Conservation (phyloP, 441 rosid species). For the Eutrema salsugineum region DNA sequence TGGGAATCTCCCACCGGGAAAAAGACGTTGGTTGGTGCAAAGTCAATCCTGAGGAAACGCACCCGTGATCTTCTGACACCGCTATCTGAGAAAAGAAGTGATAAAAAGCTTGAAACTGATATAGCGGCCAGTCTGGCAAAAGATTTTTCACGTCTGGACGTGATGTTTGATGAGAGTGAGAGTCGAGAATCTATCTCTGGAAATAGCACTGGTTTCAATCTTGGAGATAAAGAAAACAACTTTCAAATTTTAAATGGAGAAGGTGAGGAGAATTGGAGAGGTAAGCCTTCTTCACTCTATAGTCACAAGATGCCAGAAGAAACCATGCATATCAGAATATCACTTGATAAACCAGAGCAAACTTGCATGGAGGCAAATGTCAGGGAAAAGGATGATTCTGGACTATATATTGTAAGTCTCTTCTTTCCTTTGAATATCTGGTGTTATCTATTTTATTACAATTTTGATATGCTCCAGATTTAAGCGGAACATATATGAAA, state of each 20-base stretch:
- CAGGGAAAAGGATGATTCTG: constrained; percentile 16
- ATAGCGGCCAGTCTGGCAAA: constrained; percentile 61
- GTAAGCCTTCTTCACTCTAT: constrained; percentile 15
- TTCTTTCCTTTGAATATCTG: not conserved
- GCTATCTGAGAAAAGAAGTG: constrained; percentile 78
- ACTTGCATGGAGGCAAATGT: constrained; percentile 13
- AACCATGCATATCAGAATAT: constrained; percentile 3
- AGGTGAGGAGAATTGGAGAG: constrained; percentile 22
- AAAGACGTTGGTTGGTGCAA: constrained; percentile 73
- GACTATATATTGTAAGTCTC: constrained; percentile 19
- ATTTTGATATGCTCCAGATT: not conserved
- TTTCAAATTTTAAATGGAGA: constrained; percentile 36
- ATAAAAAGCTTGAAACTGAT: constrained; percentile 81
- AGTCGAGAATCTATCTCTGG: constrained; percentile 29
- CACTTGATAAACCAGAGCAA: constrained; percentile 25
- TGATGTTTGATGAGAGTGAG: constrained; percentile 60
- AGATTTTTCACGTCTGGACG: constrained; percentile 88
- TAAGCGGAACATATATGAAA: not conserved
- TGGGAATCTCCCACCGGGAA: constrained; percentile 98
- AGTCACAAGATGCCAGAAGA: constrained; percentile 5
- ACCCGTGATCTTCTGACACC: constrained; percentile 89
- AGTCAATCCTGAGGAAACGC: constrained; percentile 89
- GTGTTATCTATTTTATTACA: not conserved
- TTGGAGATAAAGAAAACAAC: constrained; percentile 62
- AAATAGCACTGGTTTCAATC: constrained; percentile 26